Evolutionary conservation across 306 rosid species (phyloP), one percentile per base, ranked within the genome.

Genomic region (Castanopsis chinensis): DNA sequence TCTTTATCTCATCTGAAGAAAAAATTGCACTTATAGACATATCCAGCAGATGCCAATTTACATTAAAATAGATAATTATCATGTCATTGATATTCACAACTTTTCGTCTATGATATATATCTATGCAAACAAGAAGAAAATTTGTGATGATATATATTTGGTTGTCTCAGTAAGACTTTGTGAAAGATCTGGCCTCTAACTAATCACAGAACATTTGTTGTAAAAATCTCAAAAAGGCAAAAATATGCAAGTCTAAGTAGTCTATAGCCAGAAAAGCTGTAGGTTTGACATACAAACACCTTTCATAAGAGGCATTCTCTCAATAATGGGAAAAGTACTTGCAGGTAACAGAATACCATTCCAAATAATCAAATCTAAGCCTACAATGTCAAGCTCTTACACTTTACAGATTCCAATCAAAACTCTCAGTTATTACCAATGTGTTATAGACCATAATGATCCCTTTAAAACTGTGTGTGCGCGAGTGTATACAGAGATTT

Each of bases 1-100:
- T 74, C 83, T 93, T 95, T 78, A 91, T 89, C 7, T 89, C 92
- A 70, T 90, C 99, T 92, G 83, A 43, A 73, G 14, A 79, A 73
- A 74, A 86, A 51, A 84, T 76, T 59, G 71, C 68, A 80, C 56
- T 58, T 15, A 52, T 58, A 84, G 57, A 43, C 74, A 77, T 54
- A 80, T 51, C 71, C 43, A 74, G 72, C 53, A 84, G 51, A 71
- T 41, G 19, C 23, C 9, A 54, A 20, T 58, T 52, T 14, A 13
- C 54, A 21, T 55, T 43, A 75, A n/a, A 74, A 52, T 5, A 28
- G 27, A 74, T 8, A n/a, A 54, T 35, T 30, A 13, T 37, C 21
- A 67, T 55, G 77, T 41, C 75, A 82, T 20, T 52, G 20, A 73
- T 71, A 12, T 52, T 30, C 54, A 74, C 4, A 80, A 78, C 53